Percentiles rank a stretch among this genome's conserved stretches.
Conservation (phyloP, 352 stramenopile genomes). For the Globisporangium paddicum region DNA sequence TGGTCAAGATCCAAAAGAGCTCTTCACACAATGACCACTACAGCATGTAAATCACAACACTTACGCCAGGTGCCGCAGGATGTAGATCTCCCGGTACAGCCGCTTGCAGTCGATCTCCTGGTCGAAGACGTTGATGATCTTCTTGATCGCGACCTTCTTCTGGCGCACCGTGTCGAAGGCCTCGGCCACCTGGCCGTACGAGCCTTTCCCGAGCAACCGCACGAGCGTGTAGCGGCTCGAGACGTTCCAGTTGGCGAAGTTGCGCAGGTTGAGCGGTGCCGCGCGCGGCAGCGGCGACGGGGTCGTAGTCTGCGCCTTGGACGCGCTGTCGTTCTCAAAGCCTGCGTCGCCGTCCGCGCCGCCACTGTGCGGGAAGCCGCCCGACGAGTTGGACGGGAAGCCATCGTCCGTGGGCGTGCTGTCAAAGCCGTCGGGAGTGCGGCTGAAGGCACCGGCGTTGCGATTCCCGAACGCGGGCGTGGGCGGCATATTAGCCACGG, state of each 20-base stretch:
- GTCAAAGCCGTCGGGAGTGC: constrained; percentile 62
- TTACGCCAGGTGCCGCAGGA: constrained; percentile 74
- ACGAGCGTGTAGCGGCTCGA: constrained; percentile 75
- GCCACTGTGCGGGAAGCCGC: constrained; percentile 15
- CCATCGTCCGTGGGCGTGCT: constrained; percentile 46
- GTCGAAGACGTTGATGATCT: constrained; percentile 88
- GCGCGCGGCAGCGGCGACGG: constrained; percentile 58
- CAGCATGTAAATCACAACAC: constrained; percentile 5
- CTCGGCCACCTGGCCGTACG: constrained; percentile 82
- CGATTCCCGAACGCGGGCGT: constrained; percentile 74
- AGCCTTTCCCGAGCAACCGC: constrained; percentile 77
- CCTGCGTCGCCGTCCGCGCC: constrained; percentile 27
- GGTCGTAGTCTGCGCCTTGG: constrained; percentile 42
- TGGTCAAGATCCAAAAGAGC: neutral
- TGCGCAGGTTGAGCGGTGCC: constrained; percentile 71
- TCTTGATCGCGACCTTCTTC: constrained; percentile 88
- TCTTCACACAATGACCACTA: neutral
- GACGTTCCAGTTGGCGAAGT: constrained; percentile 84
- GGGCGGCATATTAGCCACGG: constrained; percentile 74
- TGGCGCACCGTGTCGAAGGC: constrained; percentile 73
- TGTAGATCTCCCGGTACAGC: constrained; percentile 86
- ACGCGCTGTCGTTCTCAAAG: constrained; percentile 9
- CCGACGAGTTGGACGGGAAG: constrained; percentile 36
- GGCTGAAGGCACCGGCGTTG: constrained; percentile 40
- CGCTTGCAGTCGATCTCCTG: constrained; percentile 87